Evolutionary conservation across 306 rosid genomes (phyloP).

Genomic region (Begonia peltatifolia): DNA sequence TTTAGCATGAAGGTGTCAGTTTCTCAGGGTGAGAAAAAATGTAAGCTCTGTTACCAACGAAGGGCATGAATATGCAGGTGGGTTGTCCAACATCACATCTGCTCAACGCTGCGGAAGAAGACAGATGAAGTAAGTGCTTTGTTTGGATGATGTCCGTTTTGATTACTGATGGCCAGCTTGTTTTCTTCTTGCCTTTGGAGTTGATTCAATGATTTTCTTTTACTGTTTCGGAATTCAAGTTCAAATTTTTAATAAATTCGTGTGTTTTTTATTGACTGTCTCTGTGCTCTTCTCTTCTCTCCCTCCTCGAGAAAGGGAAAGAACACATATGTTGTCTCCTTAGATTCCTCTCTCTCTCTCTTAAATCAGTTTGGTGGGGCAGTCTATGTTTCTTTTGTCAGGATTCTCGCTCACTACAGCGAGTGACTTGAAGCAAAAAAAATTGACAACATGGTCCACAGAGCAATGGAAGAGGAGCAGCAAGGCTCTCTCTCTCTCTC

Average conservation of each 20-base stretch:
- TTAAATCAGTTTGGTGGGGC: conserved; percentile 71
- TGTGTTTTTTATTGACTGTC: too few relatives aligned
- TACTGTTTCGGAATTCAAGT: conserved; percentile 22
- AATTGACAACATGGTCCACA: conserved; percentile 20
- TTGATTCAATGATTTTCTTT: conserved; percentile 14
- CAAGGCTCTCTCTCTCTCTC: conserved; percentile 1
- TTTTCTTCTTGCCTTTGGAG: conserved; percentile 2
- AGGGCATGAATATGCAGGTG: conserved; percentile 22
- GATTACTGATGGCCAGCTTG: conserved; percentile 4
- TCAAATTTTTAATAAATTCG: conserved; percentile 28
- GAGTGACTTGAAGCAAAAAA: conserved; percentile 25
- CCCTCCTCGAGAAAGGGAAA: too few relatives aligned
- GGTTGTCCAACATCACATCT: too few relatives aligned
- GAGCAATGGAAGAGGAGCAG: conserved; percentile 24
- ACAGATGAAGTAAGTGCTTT: too few relatives aligned
- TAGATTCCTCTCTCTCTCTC: background rate
- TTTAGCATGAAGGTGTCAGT: conserved; percentile 33
- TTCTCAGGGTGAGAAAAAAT: conserved; percentile 34
- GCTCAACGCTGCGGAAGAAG: too few relatives aligned
- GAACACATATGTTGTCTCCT: too few relatives aligned
- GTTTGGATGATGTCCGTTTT: conserved; percentile 3
- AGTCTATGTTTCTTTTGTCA: conserved; percentile 81
- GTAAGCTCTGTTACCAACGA: conserved; percentile 66
- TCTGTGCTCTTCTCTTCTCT: too few relatives aligned
- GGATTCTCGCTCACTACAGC: conserved; percentile 60